Conservation (phyloP, 2,329 filamentous ascomycete genomes). For the Dothidotthia symphoricarpi region DNA sequence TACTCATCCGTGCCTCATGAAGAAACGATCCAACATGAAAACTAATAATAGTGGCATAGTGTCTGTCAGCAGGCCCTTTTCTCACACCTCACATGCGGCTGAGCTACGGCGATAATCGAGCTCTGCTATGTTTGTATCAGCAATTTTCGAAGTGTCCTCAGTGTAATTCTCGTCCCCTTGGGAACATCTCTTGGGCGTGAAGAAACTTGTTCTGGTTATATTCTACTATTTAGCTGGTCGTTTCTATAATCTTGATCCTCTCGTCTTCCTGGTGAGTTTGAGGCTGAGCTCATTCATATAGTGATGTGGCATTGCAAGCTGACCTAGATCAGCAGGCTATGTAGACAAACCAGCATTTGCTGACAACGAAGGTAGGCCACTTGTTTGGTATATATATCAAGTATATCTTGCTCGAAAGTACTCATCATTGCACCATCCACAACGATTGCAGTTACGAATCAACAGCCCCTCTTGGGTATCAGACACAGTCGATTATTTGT, state of each 20-base stretch:
- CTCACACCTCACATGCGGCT: neutral
- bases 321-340: slow-evolving; percentile 11
- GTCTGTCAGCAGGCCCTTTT: slow-evolving; percentile 5
- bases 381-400: slow-evolving; percentile 12
- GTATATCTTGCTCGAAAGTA: slow-evolving; percentile 5
- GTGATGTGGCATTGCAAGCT: slow-evolving; percentile 1
- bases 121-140: slow-evolving; percentile 2
- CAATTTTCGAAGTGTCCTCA: too few species aligned
- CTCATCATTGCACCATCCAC: slow-evolving; percentile 20
- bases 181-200: neutral
- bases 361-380: slow-evolving; percentile 2
- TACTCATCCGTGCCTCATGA: too few species aligned
- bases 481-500: slow-evolving; percentile 1
- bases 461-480: slow-evolving; percentile 8
- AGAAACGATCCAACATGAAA: too few species aligned
- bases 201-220: too few species aligned
- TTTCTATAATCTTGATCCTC: too few species aligned
- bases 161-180: neutral
- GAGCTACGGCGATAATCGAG: slow-evolving; percentile 2
- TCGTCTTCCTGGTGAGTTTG: neutral
- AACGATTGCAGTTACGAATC: slow-evolving; percentile 4
- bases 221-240: too few species aligned
- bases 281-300: slow-evolving; percentile 6
- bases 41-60: slow-evolving; percentile 1
- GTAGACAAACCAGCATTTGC: slow-evolving; percentile 3